Evolutionary conservation across 225 moss, liverwort and hornwort genomes (phyloP).

Genomic region (Anthoceros angustus): DNA sequence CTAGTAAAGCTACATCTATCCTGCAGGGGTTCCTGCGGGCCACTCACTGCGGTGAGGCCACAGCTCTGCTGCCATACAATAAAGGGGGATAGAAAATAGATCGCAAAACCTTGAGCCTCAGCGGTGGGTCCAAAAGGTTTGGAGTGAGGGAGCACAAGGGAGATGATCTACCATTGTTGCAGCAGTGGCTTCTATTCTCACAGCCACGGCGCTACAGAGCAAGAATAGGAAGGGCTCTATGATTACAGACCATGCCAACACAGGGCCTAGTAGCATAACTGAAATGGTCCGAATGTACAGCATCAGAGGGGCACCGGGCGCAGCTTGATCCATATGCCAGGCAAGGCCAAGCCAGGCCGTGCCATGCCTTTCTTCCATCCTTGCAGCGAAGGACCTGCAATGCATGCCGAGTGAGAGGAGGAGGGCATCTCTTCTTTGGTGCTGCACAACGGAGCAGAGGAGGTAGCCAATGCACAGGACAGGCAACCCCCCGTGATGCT

Average conservation of each 20-base stretch:
- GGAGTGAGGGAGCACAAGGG: not conserved
- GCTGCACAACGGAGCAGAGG: slow-evolving; percentile 4
- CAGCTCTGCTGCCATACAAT: not conserved
- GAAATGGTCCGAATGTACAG: not conserved
- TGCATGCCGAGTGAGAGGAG: slow-evolving; percentile 4
- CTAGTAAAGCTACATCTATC: too few relatives aligned
- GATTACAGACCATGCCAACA: slow-evolving; percentile 2
- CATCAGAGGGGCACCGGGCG: not conserved
- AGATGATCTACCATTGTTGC: not conserved
- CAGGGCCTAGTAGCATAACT: not conserved
- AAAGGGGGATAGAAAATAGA: not conserved
- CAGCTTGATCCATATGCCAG: not conserved
- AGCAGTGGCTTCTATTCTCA: not conserved
- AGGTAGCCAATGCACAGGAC: not conserved
- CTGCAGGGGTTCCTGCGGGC: not conserved
- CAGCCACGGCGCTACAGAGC: not conserved
- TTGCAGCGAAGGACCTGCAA: not conserved
- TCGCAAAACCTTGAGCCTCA: not conserved
- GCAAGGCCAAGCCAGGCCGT: not conserved
- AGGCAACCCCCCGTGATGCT: slow-evolving; percentile 2
- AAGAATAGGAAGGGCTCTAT: slow-evolving; percentile 1
- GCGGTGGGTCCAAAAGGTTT: not conserved
- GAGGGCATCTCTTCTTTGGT: not conserved
- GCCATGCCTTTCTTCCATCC: not conserved
- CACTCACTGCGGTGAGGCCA: not conserved